Conservation (phyloP, 2,329 filamentous ascomycete genomes). For the Beauveria asiatica region DNA sequence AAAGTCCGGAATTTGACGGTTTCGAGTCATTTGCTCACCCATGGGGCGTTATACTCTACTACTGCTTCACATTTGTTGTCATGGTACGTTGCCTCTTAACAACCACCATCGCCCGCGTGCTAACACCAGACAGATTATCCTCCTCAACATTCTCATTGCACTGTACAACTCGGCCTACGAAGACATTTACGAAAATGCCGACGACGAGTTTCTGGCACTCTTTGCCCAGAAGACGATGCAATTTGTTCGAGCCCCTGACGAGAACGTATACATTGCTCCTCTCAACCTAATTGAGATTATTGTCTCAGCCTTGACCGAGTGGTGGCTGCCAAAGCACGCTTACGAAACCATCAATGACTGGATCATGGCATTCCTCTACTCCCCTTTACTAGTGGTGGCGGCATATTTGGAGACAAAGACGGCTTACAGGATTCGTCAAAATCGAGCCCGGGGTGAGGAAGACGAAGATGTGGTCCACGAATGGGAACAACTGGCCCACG, state of each 20-base stretch:
- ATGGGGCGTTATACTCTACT: constrained; percentile 92
- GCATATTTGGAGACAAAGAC: constrained; percentile 61
- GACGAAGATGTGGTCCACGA: constrained; percentile 87
- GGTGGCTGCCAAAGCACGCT: constrained; percentile 72
- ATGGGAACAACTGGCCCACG: constrained; percentile 74
- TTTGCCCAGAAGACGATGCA: constrained; percentile 94
- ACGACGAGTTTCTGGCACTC: constrained; percentile 90
- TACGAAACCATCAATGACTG: constrained; percentile 83
- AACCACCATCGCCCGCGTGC: neutral
- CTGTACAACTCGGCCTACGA: constrained; percentile 96
- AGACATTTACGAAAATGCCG: constrained; percentile 86
- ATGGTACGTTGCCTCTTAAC: constrained; percentile 53
- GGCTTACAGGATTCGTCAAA: constrained; percentile 59
- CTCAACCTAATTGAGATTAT: constrained; percentile 91
- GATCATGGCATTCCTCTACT: constrained; percentile 82
- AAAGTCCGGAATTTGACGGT: constrained; percentile 77
- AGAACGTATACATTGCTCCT: constrained; percentile 95
- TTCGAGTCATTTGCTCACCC: constrained; percentile 89
- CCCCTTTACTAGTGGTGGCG: constrained; percentile 70
- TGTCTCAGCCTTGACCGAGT: constrained; percentile 72
- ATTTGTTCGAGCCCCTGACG: constrained; percentile 91
- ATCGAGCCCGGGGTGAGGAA: constrained; percentile 70
- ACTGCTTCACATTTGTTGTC: constrained; percentile 94
- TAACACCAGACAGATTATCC: constrained; percentile 41
- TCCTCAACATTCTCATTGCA: constrained; percentile 93